Evolutionary conservation across 176 grass and related monocot genomes (phyloP).

Genomic region (Olyra latifolia): DNA sequence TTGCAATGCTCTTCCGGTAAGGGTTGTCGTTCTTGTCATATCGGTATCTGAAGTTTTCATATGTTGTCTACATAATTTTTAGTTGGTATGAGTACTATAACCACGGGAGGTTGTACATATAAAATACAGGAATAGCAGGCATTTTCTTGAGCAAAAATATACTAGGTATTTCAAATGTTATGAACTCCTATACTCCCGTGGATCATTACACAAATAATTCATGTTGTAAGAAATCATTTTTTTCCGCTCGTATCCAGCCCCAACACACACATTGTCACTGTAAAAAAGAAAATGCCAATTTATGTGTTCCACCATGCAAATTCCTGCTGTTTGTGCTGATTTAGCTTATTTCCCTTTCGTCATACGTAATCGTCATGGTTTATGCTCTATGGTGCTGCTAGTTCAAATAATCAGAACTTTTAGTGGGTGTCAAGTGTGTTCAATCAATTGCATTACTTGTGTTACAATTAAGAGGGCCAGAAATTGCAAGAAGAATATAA

Average conservation of each 20-base stretch:
- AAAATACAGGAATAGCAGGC: neutral
- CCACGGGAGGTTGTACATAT: neutral
- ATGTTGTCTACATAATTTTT: conserved; percentile 57
- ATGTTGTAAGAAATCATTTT: neutral
- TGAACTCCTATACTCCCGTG: neutral
- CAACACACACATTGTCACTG: too few species aligned
- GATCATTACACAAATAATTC: neutral
- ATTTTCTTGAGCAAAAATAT: neutral
- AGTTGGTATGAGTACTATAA: conserved; percentile 21
- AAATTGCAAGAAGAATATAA: neutral
- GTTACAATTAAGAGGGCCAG: neutral
- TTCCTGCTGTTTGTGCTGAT: neutral
- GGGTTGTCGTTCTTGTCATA: conserved; percentile 68
- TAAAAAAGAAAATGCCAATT: too few species aligned
- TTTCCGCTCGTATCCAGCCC: too few species aligned
- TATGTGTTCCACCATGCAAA: too few species aligned
- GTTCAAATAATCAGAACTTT: neutral
- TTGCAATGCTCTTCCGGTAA: conserved; percentile 43
- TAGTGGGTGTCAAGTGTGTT: neutral
- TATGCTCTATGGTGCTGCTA: conserved; percentile 12
- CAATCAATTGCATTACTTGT: neutral
- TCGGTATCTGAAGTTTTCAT: conserved; percentile 64
- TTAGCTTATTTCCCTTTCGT: neutral
- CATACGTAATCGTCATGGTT: neutral
- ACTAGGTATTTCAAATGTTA: neutral